Conservation (phyloP, 345 rosid genomes). For the Trapa incisa region DNA sequence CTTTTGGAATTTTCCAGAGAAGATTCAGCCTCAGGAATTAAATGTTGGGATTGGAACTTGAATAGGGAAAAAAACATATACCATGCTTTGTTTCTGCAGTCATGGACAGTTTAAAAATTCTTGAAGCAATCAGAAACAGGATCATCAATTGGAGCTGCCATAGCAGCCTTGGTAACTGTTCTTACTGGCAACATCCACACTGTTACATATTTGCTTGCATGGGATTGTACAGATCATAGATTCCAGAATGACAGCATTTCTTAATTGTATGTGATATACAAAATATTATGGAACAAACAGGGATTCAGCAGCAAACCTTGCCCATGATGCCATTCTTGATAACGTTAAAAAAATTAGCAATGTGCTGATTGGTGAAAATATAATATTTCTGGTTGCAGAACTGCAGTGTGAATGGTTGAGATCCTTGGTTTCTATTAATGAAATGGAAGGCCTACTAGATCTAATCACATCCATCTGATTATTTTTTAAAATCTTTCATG, state of each 20-base stretch:
- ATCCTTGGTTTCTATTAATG: not conserved
- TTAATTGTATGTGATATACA: constrained; percentile 52
- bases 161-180: constrained; percentile 62
- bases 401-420: not conserved
- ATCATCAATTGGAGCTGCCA: constrained; percentile 84
- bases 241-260: constrained; percentile 18
- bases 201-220: constrained; percentile 70
- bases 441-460: not conserved
- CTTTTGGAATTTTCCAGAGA: constrained; percentile 23
- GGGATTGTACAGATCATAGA: constrained; percentile 84
- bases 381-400: not conserved
- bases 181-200: constrained; percentile 35
- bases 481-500: not conserved
- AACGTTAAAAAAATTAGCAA: constrained; percentile 4
- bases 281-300: constrained; percentile 67
- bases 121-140: constrained; percentile 50
- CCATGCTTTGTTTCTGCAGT: constrained; percentile 88
- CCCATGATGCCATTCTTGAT: constrained; percentile 78
- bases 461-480: not conserved
- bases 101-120: constrained; percentile 62
- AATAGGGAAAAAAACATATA: constrained; percentile 65
- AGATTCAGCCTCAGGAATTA: constrained; percentile 47
- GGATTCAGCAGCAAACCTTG: constrained; percentile 67
- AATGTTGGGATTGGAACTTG: constrained; percentile 92
- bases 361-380: not conserved